phyloP scores from a whole-genome alignment of 2,329 filamentous ascomycete species.

The Pyrenophora seminiperda region DNA sequence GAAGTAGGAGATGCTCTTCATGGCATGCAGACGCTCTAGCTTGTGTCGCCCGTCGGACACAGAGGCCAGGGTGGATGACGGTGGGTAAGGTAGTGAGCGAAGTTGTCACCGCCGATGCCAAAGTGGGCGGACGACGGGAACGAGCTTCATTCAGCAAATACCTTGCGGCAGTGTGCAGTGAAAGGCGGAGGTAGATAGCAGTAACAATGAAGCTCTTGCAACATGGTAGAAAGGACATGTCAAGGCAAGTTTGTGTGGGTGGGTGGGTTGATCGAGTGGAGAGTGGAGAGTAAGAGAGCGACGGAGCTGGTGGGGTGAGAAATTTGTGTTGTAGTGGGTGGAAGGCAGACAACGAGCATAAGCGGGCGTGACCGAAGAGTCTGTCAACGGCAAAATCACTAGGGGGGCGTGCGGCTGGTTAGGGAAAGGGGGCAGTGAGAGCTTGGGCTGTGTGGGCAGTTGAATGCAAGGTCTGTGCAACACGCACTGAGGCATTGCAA shows the following conservation, averaged over 20 bases:
- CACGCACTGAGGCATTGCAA: conserved; percentile 13
- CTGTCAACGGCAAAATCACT: neutral
- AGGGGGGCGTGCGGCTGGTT: no score
- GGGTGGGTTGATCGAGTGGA: neutral
- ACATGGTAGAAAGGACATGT: neutral
- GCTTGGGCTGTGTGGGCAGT: neutral
- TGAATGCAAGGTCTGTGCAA: neutral
- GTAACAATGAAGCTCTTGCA: neutral
- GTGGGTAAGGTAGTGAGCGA: neutral
- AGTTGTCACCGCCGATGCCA: neutral
- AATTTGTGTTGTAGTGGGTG: neutral
- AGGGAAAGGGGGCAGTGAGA: neutral
- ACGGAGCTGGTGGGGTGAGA: neutral
- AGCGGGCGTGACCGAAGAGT: conserved; percentile 3
- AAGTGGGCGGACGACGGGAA: neutral
- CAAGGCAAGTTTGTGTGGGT: neutral
- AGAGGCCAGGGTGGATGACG: neutral
- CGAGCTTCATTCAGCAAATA: neutral
- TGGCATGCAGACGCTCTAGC: neutral
- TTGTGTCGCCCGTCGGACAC: neutral
- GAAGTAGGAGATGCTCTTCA: no score
- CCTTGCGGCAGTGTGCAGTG: neutral
- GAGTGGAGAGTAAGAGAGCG: no score
- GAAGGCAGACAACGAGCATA: neutral
- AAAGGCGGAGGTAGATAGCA: neutral